phyloP scores from a whole-genome alignment of 2,329 filamentous ascomycete genomes.

The Tolypocladium guangdongense region DNA sequence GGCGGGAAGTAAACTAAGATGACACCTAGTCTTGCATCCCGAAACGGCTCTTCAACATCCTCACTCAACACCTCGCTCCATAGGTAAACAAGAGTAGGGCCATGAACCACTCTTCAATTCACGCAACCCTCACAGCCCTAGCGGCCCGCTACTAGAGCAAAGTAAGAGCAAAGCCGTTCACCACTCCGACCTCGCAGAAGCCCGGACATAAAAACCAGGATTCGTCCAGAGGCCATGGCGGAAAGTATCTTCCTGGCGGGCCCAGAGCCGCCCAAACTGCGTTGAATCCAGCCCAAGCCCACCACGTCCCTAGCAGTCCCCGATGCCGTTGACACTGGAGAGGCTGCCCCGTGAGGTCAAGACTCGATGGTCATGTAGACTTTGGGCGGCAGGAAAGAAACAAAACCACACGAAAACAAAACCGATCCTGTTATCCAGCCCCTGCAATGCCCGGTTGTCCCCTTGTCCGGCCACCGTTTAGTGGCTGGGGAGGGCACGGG shows the following conservation, averaged over 20 bases:
- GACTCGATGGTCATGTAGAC: neutral
- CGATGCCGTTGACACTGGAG: neutral
- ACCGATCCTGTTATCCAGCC: neutral
- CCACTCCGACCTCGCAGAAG: neutral
- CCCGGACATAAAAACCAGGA: neutral
- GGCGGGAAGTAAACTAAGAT: too few species aligned
- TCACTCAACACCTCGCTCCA: neutral
- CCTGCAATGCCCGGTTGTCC: too few species aligned
- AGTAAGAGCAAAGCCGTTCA: neutral
- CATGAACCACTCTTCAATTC: neutral
- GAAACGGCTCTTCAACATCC: neutral
- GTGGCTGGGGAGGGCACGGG: conserved; percentile 22
- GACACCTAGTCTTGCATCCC: too few species aligned
- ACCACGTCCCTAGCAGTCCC: neutral
- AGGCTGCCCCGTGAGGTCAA: neutral
- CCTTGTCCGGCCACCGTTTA: neutral
- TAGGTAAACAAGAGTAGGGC: neutral
- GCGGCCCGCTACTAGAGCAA: neutral
- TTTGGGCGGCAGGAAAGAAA: neutral
- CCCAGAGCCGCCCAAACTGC: neutral
- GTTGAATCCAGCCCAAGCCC: neutral
- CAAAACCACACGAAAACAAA: neutral
- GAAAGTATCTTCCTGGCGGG: neutral
- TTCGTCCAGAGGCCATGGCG: neutral
- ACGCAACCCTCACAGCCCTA: neutral